Conservation (phyloP, 2,329 filamentous ascomycete genomes). For the Diaporthe sp. region DNA sequence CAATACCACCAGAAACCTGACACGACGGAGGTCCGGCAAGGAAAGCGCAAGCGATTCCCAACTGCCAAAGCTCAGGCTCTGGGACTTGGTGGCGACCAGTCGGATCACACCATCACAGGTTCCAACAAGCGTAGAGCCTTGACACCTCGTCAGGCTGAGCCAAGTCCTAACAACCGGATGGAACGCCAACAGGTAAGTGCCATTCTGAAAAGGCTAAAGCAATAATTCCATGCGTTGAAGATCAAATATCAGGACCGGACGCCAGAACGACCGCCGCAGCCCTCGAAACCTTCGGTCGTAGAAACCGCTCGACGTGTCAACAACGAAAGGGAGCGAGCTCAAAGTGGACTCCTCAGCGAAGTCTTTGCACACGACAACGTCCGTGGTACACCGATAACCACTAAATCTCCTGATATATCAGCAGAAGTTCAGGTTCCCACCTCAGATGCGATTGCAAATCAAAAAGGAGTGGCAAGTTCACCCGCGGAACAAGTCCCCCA, state of each 20-base stretch:
- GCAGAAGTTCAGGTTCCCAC: background rate
- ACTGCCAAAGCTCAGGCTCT: slow-evolving; percentile 3
- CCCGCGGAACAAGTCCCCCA: background rate
- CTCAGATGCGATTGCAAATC: background rate
- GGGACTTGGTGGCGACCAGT: background rate
- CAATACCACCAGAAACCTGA: background rate
- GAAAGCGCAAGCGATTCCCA: slow-evolving; percentile 4
- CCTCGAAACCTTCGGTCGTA: too few species aligned
- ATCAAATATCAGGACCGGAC: background rate
- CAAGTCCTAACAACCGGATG: background rate
- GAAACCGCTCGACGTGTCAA: background rate
- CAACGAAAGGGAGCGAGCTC: background rate
- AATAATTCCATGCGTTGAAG: background rate
- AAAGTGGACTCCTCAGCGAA: background rate
- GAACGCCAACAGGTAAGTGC: background rate
- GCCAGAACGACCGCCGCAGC: background rate
- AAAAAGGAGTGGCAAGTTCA: background rate
- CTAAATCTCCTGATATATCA: background rate
- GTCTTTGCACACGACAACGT: background rate
- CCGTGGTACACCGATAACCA: background rate
- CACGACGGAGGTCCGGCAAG: background rate
- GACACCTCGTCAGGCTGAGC: background rate
- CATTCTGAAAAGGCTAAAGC: background rate
- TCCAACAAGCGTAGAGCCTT: background rate
- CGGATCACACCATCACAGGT: background rate